These are phyloP conservation scores for Phytophthora fragariaefolia DNA, from an alignment of 352 stramenopile species.

Conservation along the genomic window DNA sequence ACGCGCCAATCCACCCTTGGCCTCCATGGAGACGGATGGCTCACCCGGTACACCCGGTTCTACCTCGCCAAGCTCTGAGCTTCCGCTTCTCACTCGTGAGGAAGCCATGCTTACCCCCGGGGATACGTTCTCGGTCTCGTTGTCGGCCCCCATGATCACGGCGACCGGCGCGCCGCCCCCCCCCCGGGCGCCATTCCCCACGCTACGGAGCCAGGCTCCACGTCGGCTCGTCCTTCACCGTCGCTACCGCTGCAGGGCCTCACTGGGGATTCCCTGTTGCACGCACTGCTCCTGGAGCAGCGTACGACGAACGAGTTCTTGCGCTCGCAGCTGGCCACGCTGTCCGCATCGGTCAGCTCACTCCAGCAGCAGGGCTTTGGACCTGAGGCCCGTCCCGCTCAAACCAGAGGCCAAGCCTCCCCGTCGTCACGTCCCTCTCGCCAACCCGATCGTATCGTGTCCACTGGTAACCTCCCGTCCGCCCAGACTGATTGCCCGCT, in stretches of 20 bases:
- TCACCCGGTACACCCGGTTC: neutral
- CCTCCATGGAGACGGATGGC: neutral
- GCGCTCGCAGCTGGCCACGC: neutral
- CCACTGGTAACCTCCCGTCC: neutral
- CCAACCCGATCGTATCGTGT: no score
- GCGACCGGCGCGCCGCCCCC: no score
- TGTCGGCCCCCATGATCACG: no score
- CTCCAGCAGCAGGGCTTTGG: no score
- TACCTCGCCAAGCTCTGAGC: neutral
- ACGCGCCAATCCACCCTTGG: no score
- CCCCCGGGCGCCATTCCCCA: neutral
- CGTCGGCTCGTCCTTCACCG: neutral
- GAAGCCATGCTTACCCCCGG: conserved; percentile 2
- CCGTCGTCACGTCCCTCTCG: no score
- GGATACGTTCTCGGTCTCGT: neutral
- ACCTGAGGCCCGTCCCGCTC: neutral
- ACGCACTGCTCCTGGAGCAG: neutral
- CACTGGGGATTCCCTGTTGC: neutral
- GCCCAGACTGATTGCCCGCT: no score
- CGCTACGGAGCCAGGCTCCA: neutral
- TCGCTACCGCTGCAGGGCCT: neutral
- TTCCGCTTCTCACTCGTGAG: conserved; percentile 6
- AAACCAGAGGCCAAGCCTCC: no score
- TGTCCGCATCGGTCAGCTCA: neutral
- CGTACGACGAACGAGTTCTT: neutral